These are phyloP conservation scores for Seminavis robusta DNA, from an alignment of 108 stramenopile genomes.

Conservation along the genomic window DNA sequence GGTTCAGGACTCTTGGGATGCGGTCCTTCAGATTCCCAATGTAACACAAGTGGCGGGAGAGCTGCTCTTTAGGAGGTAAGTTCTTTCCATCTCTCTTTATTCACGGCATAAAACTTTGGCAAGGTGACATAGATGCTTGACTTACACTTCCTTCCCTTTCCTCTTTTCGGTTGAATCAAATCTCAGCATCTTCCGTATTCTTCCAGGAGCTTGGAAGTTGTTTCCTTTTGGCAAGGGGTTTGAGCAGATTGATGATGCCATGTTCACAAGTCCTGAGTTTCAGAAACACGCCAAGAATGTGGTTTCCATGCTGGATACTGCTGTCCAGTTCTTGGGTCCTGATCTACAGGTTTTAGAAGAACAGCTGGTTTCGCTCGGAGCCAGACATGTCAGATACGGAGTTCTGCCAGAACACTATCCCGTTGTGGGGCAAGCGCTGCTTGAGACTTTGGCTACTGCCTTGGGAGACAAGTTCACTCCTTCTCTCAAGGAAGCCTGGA, in stretches of 20 bases:
- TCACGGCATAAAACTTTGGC: too few species aligned
- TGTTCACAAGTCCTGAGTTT: constrained; percentile 21
- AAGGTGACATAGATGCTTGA: too few species aligned
- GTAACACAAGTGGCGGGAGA: constrained; percentile 33
- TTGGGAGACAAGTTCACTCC: constrained; percentile 36
- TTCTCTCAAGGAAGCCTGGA: constrained; percentile 27
- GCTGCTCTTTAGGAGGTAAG: constrained; percentile 29
- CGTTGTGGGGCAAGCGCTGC: constrained; percentile 29
- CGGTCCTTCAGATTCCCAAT: constrained; percentile 19
- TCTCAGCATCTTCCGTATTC: constrained; percentile 27
- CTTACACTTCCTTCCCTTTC: too few species aligned
- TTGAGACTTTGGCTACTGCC: constrained; percentile 29
- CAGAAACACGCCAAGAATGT: constrained; percentile 20
- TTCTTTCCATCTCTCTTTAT: too few species aligned
- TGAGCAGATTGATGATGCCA: constrained; percentile 12
- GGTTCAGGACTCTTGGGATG: constrained; percentile 18
- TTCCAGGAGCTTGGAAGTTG: constrained; percentile 12
- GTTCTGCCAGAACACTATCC: constrained; percentile 30
- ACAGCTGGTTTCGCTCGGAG: constrained; percentile 13
- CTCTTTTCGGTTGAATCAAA: too few species aligned
- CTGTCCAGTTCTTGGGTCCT: constrained; percentile 23
- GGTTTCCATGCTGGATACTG: constrained; percentile 15
- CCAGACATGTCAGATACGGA: constrained; percentile 22
- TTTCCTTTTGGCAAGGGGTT: constrained; percentile 13
- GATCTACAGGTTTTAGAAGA: constrained; percentile 20